These are phyloP conservation scores for Penicillium antarcticum DNA, from an alignment of 495 filamentous ascomycete genomes.

Conservation along the genomic window DNA sequence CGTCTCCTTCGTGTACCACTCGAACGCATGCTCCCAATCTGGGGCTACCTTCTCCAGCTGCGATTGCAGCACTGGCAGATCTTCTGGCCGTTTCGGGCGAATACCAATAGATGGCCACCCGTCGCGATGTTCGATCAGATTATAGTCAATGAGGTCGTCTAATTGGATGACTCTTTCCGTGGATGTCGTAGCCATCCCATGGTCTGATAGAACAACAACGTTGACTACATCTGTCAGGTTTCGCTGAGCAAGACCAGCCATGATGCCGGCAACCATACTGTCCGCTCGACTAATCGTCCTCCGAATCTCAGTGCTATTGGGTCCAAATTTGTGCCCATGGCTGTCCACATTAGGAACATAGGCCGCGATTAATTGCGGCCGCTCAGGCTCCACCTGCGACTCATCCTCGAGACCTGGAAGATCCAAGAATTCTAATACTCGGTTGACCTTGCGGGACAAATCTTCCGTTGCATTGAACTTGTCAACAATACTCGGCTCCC, in stretches of 20 bases:
- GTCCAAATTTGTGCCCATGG: constrained; percentile 83
- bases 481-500: constrained; percentile 75
- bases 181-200: constrained; percentile 95
- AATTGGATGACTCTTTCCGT: constrained; percentile 80
- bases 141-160: constrained; percentile 81
- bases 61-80: constrained; percentile 44
- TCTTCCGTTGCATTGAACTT: constrained; percentile 75
- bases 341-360: constrained; percentile 91
- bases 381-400: constrained; percentile 24
- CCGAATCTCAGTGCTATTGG: constrained; percentile 88
- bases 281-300: constrained; percentile 73
- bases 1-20: constrained; percentile 78
- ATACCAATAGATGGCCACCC: constrained; percentile 94
- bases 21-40: constrained; percentile 61
- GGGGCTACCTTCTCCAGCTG: constrained; percentile 42
- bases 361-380: constrained; percentile 88
- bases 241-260: constrained; percentile 71
- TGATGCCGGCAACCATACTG: constrained; percentile 68
- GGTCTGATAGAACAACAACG: constrained; percentile 95
- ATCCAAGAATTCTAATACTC: constrained; percentile 78
- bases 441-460: constrained; percentile 68
- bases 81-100: constrained; percentile 63
- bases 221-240: constrained; percentile 90
- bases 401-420: constrained; percentile 63
- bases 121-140: constrained; percentile 76